Conservation (phyloP, 768 basidiomycete species). For the Amanita rubescens region DNA sequence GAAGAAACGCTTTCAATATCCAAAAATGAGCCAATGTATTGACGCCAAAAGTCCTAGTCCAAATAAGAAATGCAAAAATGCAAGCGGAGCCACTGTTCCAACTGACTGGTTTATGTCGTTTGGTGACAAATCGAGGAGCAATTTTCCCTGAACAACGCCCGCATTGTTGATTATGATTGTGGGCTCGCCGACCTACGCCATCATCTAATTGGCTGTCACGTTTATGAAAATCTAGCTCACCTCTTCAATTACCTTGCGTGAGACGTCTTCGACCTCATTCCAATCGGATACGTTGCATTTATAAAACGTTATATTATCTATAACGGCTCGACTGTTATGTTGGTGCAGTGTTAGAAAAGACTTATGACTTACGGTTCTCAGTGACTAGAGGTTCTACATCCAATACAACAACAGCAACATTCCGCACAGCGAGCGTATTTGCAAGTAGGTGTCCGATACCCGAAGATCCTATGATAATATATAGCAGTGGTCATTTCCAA, state of each 20-base stretch:
- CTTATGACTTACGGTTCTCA: constrained; percentile 54
- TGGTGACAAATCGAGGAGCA: constrained; percentile 69
- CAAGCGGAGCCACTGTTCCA: not conserved
- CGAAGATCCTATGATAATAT: constrained; percentile 54
- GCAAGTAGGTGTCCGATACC: constrained; percentile 87
- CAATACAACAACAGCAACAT: constrained; percentile 78
- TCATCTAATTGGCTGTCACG: not conserved
- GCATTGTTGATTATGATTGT: constrained; percentile 94
- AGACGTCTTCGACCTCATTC: constrained; percentile 73
- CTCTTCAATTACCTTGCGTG: constrained; percentile 71
- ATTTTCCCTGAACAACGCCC: constrained; percentile 87
- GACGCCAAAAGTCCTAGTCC: constrained; percentile 73
- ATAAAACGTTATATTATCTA: constrained; percentile 79
- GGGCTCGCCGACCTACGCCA: constrained; percentile 68
- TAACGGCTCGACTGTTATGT: not conserved
- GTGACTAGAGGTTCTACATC: constrained; percentile 74
- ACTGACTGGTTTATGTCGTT: constrained; percentile 74
- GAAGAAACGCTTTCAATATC: constrained; percentile 89
- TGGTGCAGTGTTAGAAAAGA: not conserved
- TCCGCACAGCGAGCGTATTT: constrained; percentile 77
- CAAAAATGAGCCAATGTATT: constrained; percentile 90
- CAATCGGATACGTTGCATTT: constrained; percentile 89
- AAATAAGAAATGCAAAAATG: constrained; percentile 6
- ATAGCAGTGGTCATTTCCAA: not conserved
- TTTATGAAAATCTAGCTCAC: constrained; percentile 27